Conservation (phyloP, 179 eudicot genomes). For the Amaranthus tricolor region DNA sequence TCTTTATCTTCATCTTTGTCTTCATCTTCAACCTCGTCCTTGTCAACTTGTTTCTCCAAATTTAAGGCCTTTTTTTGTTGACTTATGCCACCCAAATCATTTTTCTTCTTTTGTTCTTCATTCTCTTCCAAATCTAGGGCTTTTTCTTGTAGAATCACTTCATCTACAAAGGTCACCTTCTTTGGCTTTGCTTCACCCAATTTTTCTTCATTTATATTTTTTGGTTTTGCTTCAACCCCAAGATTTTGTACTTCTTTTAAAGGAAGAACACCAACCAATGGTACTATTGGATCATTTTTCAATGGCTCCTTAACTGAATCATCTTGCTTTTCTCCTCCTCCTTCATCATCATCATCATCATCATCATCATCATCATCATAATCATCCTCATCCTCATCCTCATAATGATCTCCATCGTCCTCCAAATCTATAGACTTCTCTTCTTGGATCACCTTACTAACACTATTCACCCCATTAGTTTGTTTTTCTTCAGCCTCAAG, state of each 20-base stretch:
- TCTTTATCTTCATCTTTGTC: too few species aligned
- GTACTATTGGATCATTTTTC: background rate
- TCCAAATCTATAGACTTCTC: background rate
- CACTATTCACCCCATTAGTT: background rate
- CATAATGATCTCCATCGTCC: background rate
- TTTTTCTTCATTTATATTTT: background rate
- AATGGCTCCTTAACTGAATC: slow-evolving; percentile 57
- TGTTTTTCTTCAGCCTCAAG: background rate
- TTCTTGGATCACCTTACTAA: slow-evolving; percentile 3
- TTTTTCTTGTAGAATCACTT: background rate
- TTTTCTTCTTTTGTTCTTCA: slow-evolving; percentile 3
- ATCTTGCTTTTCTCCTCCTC: slow-evolving; percentile 9
- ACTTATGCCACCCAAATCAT: background rate
- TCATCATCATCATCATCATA: background rate
- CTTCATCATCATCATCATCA: background rate
- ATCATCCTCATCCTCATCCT: background rate
- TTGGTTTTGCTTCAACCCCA: slow-evolving; percentile 10
- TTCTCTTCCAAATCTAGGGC: slow-evolving; percentile 7
- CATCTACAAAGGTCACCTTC: background rate
- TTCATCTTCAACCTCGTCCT: too few species aligned
- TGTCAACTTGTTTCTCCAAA: too few species aligned
- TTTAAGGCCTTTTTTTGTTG: slow-evolving; percentile 5
- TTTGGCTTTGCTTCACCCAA: background rate
- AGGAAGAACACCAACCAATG: slow-evolving; percentile 28
- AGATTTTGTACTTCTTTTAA: slow-evolving; percentile 23